These are phyloP conservation scores for Aspergillus mulundensis DNA, from an alignment of 495 filamentous ascomycete species.

Conservation along the genomic window DNA sequence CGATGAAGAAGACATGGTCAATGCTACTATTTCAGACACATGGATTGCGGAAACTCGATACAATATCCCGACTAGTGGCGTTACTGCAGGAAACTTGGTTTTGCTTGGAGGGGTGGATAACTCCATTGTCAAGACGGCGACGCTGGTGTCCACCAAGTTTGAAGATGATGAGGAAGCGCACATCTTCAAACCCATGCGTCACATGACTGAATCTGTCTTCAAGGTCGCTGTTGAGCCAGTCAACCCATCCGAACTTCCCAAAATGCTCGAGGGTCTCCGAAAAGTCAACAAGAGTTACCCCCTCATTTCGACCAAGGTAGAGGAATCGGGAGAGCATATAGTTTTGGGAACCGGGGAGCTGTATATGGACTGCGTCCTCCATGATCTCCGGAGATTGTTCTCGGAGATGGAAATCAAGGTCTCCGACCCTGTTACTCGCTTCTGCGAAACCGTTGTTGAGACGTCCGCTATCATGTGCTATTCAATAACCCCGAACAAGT, in stretches of 20 bases:
- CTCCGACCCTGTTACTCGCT: slow-evolving; percentile 94
- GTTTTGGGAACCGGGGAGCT: slow-evolving; percentile 92
- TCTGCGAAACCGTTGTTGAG: slow-evolving; percentile 98
- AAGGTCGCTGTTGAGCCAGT: slow-evolving; percentile 98
- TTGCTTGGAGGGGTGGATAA: slow-evolving; percentile 90
- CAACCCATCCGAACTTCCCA: slow-evolving; percentile 96
- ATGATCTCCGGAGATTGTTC: slow-evolving; percentile 88
- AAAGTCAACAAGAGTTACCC: slow-evolving; percentile 98
- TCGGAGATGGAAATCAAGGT: slow-evolving; percentile 99
- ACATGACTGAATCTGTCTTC: slow-evolving; percentile 96
- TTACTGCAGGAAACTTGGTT: slow-evolving; percentile 95
- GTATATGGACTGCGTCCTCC: slow-evolving; percentile 98
- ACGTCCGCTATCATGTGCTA: slow-evolving; percentile 97
- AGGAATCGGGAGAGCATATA: slow-evolving; percentile 97
- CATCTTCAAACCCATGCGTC: slow-evolving; percentile 87
- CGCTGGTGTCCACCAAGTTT: slow-evolving; percentile 75
- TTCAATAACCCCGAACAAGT: slow-evolving; percentile 95
- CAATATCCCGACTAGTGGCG: slow-evolving; percentile 82
- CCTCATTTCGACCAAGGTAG: slow-evolving; percentile 91
- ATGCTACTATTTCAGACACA: slow-evolving; percentile 81
- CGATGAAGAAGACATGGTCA: slow-evolving; percentile 96
- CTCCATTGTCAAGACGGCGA: slow-evolving; percentile 98
- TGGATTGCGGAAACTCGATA: slow-evolving; percentile 95
- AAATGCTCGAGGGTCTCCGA: slow-evolving; percentile 95
- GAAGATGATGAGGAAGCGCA: slow-evolving; percentile 86